Percentiles rank a stretch among this genome's conserved stretches.
phyloP scores from a whole-genome alignment of 345 rosid genomes.

The Brassica cretica region DNA sequence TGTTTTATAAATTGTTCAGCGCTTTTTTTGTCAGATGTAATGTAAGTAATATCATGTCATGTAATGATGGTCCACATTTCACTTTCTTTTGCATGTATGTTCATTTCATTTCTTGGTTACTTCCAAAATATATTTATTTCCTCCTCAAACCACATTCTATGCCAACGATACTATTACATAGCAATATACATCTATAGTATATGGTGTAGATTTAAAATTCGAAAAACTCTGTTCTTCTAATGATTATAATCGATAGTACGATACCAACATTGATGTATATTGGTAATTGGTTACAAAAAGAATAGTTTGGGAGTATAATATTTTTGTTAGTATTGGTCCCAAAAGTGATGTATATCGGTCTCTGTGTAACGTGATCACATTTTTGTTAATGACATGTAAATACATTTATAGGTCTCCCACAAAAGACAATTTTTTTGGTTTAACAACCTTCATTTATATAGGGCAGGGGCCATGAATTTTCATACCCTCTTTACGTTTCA shows the following conservation, averaged over 20 bases:
- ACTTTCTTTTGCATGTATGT: neutral
- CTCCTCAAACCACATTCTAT: neutral
- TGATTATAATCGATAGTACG: neutral
- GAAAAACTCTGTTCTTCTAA: neutral
- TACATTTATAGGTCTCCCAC: conserved; percentile 15
- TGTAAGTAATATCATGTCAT: neutral
- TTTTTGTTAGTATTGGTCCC: neutral
- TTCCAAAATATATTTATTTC: neutral
- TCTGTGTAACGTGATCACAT: neutral
- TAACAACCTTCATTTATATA: conserved; percentile 20
- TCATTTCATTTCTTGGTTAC: neutral
- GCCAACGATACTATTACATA: neutral
- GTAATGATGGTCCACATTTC: conserved; percentile 20
- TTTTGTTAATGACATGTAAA: conserved; percentile 19
- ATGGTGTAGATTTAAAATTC: neutral
- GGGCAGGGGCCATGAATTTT: conserved; percentile 18
- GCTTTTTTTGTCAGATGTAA: neutral
- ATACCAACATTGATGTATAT: neutral
- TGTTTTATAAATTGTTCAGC: neutral
- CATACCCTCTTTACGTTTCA: neutral
- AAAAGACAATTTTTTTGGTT: conserved; percentile 18
- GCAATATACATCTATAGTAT: neutral
- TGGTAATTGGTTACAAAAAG: neutral
- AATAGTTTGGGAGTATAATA: neutral
- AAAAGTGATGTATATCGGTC: neutral